phyloP scores from a whole-genome alignment of 164 flowering plant species.

The Magnolia changhungtana region DNA sequence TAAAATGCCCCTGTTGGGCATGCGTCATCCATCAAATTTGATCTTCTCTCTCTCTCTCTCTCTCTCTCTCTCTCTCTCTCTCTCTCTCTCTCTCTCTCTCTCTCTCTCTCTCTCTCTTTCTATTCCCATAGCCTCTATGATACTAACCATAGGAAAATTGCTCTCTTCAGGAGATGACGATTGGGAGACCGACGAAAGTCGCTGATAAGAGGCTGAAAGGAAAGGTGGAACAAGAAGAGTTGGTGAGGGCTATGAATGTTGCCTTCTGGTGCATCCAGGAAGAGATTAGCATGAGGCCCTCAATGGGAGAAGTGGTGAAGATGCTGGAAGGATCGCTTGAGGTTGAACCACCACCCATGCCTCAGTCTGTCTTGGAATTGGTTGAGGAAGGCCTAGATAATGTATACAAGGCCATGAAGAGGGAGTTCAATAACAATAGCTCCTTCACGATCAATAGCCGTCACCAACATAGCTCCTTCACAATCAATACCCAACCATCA shows the following conservation, averaged over 20 bases:
- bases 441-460: slow-evolving; percentile 21
- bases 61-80: no score
- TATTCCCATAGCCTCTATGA: neutral
- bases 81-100: no score
- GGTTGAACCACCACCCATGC: slow-evolving; percentile 70
- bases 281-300: slow-evolving; percentile 66
- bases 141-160: neutral
- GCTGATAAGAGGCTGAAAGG: slow-evolving; percentile 47
- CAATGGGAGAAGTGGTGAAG: slow-evolving; percentile 92
- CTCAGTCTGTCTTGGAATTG: slow-evolving; percentile 73
- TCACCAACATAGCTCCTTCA: no score
- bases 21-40: no score
- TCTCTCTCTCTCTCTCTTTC: neutral
- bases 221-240: slow-evolving; percentile 58
- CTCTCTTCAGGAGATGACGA: slow-evolving; percentile 53
- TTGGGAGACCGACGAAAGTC: slow-evolving; percentile 49
- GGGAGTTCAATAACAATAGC: slow-evolving; percentile 19
- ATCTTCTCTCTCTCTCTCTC: no score
- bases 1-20: no score
- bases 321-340: slow-evolving; percentile 83
- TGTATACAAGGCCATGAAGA: slow-evolving; percentile 81
- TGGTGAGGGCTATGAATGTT: slow-evolving; percentile 56
- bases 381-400: slow-evolving; percentile 76
- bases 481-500: slow-evolving; percentile 18
- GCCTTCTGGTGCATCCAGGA: slow-evolving; percentile 99